phyloP scores from a whole-genome alignment of 805 yeast genomes.

The Candida peoriensis region DNA sequence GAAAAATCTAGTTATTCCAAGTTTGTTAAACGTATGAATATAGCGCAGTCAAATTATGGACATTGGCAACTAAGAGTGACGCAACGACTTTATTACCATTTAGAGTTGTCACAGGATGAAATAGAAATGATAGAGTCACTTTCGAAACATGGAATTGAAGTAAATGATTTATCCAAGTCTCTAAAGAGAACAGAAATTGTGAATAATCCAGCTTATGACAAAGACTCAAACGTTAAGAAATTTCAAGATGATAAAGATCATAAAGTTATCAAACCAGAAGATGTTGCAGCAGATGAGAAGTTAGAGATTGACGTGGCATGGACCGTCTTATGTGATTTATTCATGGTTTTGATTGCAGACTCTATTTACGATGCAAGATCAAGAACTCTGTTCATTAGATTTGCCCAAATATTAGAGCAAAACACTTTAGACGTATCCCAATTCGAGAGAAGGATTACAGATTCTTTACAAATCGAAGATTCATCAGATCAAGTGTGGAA shows the following conservation, averaged over 20 bases:
- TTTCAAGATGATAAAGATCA: conserved; percentile 4
- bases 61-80: conserved; percentile 78
- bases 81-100: conserved; percentile 69
- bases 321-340: conserved; percentile 91
- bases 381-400: conserved; percentile 64
- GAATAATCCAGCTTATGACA: conserved; percentile 42
- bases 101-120: conserved; percentile 75
- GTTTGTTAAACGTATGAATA: conserved; percentile 54
- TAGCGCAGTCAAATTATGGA: conserved; percentile 72
- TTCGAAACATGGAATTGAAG: conserved; percentile 77
- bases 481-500: conserved; percentile 74
- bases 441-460: conserved; percentile 87
- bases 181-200: conserved; percentile 47
- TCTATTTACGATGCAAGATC: conserved; percentile 89
- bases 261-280: conserved; percentile 26
- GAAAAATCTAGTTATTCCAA: conserved; percentile 37
- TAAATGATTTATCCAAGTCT: conserved; percentile 63
- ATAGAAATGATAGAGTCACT: conserved; percentile 81
- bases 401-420: conserved; percentile 60
- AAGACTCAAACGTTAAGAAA: conserved; percentile 5
- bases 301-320: conserved; percentile 77
- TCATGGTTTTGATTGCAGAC: conserved; percentile 72
- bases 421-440: conserved; percentile 68
- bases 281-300: conserved; percentile 28
- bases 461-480: conserved; percentile 84